phyloP scores from a whole-genome alignment of 306 rosid species.

The Fragaria ananassa region DNA sequence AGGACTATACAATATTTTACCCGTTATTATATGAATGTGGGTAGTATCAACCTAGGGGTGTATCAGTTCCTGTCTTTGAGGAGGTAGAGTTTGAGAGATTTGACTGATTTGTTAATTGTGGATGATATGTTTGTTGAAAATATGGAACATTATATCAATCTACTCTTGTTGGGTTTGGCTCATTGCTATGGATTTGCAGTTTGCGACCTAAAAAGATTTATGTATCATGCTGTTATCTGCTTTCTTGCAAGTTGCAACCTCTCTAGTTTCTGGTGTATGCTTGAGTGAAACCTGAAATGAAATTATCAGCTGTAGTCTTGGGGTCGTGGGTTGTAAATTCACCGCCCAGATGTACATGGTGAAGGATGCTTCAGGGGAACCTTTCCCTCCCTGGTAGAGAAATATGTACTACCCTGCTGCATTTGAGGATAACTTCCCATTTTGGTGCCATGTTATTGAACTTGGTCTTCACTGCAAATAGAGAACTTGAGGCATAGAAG shows the following conservation, averaged over 20 bases:
- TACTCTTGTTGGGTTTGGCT: neutral
- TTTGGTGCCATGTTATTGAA: neutral
- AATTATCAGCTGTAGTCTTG: neutral
- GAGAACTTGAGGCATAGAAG: neutral
- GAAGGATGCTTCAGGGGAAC: neutral
- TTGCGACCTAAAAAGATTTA: neutral
- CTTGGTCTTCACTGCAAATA: neutral
- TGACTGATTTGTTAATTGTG: neutral
- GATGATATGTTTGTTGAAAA: neutral
- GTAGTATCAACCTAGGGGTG: neutral
- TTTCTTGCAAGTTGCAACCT: neutral
- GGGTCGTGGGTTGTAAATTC: neutral
- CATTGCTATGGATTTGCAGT: neutral
- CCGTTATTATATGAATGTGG: neutral
- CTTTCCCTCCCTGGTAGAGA: neutral
- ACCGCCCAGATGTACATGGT: neutral
- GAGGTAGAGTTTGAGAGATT: neutral
- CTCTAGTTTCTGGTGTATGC: neutral
- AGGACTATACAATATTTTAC: too few species aligned
- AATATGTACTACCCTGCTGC: neutral
- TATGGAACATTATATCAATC: neutral
- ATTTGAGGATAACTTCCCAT: neutral
- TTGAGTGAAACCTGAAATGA: neutral
- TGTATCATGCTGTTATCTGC: neutral
- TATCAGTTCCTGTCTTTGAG: neutral